phyloP scores from a whole-genome alignment of 805 yeast species.

The Pichia manshurica region DNA sequence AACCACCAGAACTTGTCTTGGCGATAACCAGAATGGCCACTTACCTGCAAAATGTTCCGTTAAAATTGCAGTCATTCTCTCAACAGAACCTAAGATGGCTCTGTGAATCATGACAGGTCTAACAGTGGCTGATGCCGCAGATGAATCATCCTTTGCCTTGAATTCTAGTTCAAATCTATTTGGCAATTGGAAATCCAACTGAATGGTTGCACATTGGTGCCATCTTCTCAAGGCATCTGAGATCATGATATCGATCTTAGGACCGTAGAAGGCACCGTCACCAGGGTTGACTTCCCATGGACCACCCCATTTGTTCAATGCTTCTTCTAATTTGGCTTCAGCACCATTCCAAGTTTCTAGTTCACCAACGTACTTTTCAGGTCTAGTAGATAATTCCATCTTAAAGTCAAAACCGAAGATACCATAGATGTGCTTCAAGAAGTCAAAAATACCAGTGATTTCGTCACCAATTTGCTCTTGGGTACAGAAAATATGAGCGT shows the following conservation, averaged over 20 bases:
- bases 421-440: slow-evolving; percentile 80
- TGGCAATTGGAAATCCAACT: slow-evolving; percentile 97
- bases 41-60: slow-evolving; percentile 98
- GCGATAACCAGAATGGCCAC: slow-evolving; percentile 99
- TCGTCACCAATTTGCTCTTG: slow-evolving; percentile 85
- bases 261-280: slow-evolving; percentile 96
- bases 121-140: slow-evolving; percentile 42
- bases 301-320: slow-evolving; percentile 81
- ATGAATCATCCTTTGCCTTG: slow-evolving; percentile 60
- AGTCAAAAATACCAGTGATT: slow-evolving; percentile 78
- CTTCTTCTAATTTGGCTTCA: slow-evolving; percentile 74
- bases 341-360: slow-evolving; percentile 91
- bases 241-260: slow-evolving; percentile 94
- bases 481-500: slow-evolving; percentile 96
- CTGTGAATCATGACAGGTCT: slow-evolving; percentile 99
- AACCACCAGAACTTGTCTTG: slow-evolving; percentile 92
- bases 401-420: slow-evolving; percentile 90
- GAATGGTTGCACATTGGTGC: slow-evolving; percentile 99
- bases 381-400: slow-evolving; percentile 96
- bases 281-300: slow-evolving; percentile 94
- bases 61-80: slow-evolving; percentile 97
- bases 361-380: slow-evolving; percentile 94
- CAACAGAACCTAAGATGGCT: slow-evolving; percentile 96
- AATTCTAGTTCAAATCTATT: slow-evolving; percentile 85
- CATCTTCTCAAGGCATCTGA: slow-evolving; percentile 92